Evolutionary conservation across 306 rosid species (phyloP).

Genomic region (Vicia faba): DNA sequence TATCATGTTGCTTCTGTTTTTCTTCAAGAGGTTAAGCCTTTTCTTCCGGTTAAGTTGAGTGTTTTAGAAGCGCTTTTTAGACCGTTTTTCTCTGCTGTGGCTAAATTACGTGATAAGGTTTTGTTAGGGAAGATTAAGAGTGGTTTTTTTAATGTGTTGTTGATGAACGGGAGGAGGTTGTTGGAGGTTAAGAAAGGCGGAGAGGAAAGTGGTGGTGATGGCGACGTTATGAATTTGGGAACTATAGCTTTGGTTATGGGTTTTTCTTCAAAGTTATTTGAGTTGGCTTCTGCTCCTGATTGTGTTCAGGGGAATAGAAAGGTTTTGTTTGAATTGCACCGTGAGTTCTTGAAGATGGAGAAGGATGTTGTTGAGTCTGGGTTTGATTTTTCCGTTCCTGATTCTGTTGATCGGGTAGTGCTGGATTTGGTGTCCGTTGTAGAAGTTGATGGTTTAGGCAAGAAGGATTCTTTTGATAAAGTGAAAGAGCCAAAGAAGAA

Average conservation of each 20-base stretch:
- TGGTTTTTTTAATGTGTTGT: slow-evolving; percentile 60
- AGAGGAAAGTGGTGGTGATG: slow-evolving; percentile 44
- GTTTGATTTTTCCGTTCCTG: slow-evolving; percentile 52
- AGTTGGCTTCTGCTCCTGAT: slow-evolving; percentile 69
- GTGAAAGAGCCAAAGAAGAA: slow-evolving; percentile 41
- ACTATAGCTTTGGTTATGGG: slow-evolving; percentile 56
- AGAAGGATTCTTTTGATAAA: slow-evolving; percentile 14
- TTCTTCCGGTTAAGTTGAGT: slow-evolving; percentile 59
- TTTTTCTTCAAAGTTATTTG: slow-evolving; percentile 64
- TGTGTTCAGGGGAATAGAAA: slow-evolving; percentile 86
- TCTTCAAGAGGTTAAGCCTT: slow-evolving; percentile 71
- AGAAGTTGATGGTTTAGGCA: slow-evolving; percentile 37
- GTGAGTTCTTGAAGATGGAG: slow-evolving; percentile 74
- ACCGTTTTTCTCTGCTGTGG: slow-evolving; percentile 59
- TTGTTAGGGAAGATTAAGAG: slow-evolving; percentile 69
- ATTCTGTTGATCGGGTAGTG: slow-evolving; percentile 45
- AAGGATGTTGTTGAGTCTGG: slow-evolving; percentile 65
- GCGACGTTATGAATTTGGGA: slow-evolving; percentile 52
- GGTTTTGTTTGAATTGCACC: slow-evolving; percentile 62
- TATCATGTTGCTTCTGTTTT: slow-evolving; percentile 78
- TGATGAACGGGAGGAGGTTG: slow-evolving; percentile 59
- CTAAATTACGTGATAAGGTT: slow-evolving; percentile 59
- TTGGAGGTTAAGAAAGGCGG: slow-evolving; percentile 66
- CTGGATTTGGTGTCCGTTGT: slow-evolving; percentile 60
- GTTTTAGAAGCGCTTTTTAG: slow-evolving; percentile 55